Base-by-base conservation (phyloP, 805 yeast genomes). In the Cyberlindnera japonica region DNA sequence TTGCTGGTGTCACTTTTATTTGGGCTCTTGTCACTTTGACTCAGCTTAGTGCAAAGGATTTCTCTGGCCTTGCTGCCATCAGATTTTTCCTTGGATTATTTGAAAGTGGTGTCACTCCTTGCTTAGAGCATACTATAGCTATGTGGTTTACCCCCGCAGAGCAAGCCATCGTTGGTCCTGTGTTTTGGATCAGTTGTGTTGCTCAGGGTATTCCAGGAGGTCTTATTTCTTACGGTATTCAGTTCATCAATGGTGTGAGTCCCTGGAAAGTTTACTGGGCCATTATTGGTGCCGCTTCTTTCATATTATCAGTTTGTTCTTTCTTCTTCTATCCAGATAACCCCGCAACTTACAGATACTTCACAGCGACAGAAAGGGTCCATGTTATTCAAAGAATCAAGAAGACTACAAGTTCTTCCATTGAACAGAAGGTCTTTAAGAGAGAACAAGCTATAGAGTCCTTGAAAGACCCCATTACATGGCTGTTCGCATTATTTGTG, bases 251-350 rank as follows among this genome's bases (percentile, higher is more conserved):
- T 15, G 21, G 38, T 2, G 48, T 47, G 3, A 34, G 50, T 15
- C 52, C 65, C 13, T 79, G 81, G 80, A 67, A 71, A 43, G 49
- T 75, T 5, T 64, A 73, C 38, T 68, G 68, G 55, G 61, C 74
- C 16, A 65, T 74, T 21, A 65, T 68, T 37, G 83, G 79, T 21
- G 67, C 70, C 18, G 47, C 70, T 17, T 68, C 81, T 0, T 54
- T 72, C 9, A 20, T 65, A n/a, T 41, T 67, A 18, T 48, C 63
- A 3, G 23, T 58, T 3, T 18, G 54, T 2, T 39, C 61, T 5
- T 55, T 55, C 36, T 67, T 65, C 49, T 38, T 61, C 18, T 74
- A 69, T 45, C 81, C 81, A 13, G 62, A 67, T 38, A 71, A 72
- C 49, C 81, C 80, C 6, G 58, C 75, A 4, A 62, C 60, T 27